Conservation (phyloP, 805 yeast species). For the Wickerhamomyces chambardii region DNA sequence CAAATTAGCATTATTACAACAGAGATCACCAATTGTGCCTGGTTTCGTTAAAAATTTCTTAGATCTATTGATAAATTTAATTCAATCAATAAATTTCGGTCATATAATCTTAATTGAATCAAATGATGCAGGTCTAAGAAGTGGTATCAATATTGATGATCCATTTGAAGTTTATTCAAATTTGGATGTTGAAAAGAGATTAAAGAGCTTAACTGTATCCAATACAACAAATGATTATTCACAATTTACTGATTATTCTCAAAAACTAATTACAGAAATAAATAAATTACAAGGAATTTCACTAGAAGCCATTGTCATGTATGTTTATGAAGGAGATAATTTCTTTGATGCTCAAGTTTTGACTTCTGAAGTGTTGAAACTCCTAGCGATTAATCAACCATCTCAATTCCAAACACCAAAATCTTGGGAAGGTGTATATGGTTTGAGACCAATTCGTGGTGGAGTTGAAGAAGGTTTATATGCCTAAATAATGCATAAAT, state of each 20-base stretch:
- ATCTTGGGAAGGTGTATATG: slow-evolving; percentile 85
- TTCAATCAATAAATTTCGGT: slow-evolving; percentile 28
- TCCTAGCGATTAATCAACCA: slow-evolving; percentile 15
- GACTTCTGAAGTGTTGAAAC: slow-evolving; percentile 27
- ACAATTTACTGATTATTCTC: slow-evolving; percentile 4
- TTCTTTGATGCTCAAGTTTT: slow-evolving; percentile 54
- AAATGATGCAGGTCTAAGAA: slow-evolving; percentile 49
- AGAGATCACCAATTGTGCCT: slow-evolving; percentile 78
- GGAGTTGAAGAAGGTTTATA: slow-evolving; percentile 68
- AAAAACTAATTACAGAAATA: slow-evolving; percentile 5
- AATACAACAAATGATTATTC: not conserved
- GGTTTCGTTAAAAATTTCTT: slow-evolving; percentile 44
- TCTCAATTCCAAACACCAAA: slow-evolving; percentile 43
- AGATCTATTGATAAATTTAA: slow-evolving; percentile 41
- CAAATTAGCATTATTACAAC: slow-evolving; percentile 58
- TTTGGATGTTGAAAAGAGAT: slow-evolving; percentile 7
- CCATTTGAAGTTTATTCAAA: slow-evolving; percentile 11
- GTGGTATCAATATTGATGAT: slow-evolving; percentile 7
- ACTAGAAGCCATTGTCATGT: slow-evolving; percentile 38
- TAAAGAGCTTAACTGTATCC: slow-evolving; percentile 8
- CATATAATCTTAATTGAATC: slow-evolving; percentile 59
- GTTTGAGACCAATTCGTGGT: slow-evolving; percentile 54
- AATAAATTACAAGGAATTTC: slow-evolving; percentile 7
- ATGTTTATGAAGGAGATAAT: slow-evolving; percentile 90
- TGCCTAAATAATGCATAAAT: not conserved